These are phyloP conservation scores for Lactarius pseudohatsudake DNA, from an alignment of 768 basidiomycete genomes.

Conservation along the genomic window DNA sequence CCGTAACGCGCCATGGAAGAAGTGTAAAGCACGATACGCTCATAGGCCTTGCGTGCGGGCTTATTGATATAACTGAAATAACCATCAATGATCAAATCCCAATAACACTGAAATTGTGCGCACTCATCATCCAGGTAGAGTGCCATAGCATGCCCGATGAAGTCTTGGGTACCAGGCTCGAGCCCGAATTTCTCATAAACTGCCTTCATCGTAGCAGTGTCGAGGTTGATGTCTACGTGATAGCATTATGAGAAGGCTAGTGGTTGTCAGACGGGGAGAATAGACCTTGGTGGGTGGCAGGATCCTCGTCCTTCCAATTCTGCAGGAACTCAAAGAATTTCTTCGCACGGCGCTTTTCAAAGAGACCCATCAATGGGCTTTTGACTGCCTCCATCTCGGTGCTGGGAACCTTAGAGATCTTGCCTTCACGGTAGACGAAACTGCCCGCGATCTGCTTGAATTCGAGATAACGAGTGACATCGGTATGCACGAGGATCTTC, in stretches of 20 bases:
- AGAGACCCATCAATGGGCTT: slow-evolving; percentile 97
- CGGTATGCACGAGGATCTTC: slow-evolving; percentile 97
- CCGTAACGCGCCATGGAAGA: slow-evolving; percentile 99
- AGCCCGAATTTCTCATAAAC: slow-evolving; percentile 98
- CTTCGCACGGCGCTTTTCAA: slow-evolving; percentile 97
- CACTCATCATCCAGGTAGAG: slow-evolving; percentile 97
- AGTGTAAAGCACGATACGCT: slow-evolving; percentile 96
- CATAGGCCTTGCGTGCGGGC: slow-evolving; percentile 85
- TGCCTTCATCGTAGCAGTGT: slow-evolving; percentile 87
- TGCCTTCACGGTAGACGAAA: slow-evolving; percentile 96
- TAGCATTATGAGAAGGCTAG: background rate
- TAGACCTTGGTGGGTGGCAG: slow-evolving; percentile 92
- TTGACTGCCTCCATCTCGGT: slow-evolving; percentile 96
- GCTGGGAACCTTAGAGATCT: slow-evolving; percentile 95
- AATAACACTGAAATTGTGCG: slow-evolving; percentile 36
- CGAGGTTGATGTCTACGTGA: slow-evolving; percentile 74
- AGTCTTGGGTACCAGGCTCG: slow-evolving; percentile 97
- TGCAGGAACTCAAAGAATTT: slow-evolving; percentile 99
- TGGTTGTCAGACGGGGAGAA: slow-evolving; percentile 1
- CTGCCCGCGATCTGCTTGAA: slow-evolving; percentile 99
- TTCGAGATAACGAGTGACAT: slow-evolving; percentile 97
- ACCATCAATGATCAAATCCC: slow-evolving; percentile 7
- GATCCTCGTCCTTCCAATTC: slow-evolving; percentile 92
- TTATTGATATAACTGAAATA: slow-evolving; percentile 82
- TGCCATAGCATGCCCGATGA: slow-evolving; percentile 99